A percentile compares a stretch with the other conserved stretches of the same genome.
Conservation (phyloP, 2,329 filamentous ascomycete species). For the Davidsoniella australis region DNA sequence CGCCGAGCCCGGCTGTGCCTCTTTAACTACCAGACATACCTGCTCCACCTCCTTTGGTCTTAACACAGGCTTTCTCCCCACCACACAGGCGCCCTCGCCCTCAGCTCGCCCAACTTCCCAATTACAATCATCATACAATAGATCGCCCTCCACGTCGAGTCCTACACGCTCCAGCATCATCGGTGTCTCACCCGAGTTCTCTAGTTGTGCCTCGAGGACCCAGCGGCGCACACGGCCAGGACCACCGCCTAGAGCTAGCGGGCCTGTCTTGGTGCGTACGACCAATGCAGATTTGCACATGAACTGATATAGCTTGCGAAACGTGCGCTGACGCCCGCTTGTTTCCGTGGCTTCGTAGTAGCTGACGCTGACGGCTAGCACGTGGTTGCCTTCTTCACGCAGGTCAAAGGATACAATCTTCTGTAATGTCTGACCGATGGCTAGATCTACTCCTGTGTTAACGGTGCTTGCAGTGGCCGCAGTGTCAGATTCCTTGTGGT, state of each 20-base stretch:
- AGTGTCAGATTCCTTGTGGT: slow-evolving; percentile 12
- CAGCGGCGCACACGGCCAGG: slow-evolving; percentile 31
- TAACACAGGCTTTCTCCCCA: slow-evolving; percentile 33
- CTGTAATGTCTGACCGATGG: slow-evolving; percentile 54
- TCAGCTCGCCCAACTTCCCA: slow-evolving; percentile 28
- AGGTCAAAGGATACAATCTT: slow-evolving; percentile 71
- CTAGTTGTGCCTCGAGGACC: slow-evolving; percentile 82
- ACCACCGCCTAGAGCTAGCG: slow-evolving; percentile 24
- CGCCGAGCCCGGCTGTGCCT: slow-evolving; percentile 21
- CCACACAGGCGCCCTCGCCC: not conserved
- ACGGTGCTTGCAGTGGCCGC: slow-evolving; percentile 15
- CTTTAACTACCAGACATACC: slow-evolving; percentile 44
- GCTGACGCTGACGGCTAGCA: slow-evolving; percentile 80
- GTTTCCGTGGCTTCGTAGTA: slow-evolving; percentile 76
- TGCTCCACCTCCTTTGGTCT: slow-evolving; percentile 48
- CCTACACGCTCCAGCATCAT: slow-evolving; percentile 58
- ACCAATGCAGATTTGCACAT: slow-evolving; percentile 79
- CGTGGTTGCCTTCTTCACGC: slow-evolving; percentile 86
- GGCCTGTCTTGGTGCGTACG: slow-evolving; percentile 75
- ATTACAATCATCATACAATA: slow-evolving; percentile 38
- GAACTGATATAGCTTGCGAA: slow-evolving; percentile 93
- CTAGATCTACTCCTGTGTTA: slow-evolving; percentile 30
- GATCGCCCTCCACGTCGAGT: slow-evolving; percentile 34
- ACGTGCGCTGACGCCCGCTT: slow-evolving; percentile 59
- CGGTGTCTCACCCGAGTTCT: slow-evolving; percentile 76